Percentiles rank a stretch among this genome's conserved stretches.
Evolutionary conservation across 148 eudicot genomes (phyloP).

Genomic region (Euryodendron excelsum): DNA sequence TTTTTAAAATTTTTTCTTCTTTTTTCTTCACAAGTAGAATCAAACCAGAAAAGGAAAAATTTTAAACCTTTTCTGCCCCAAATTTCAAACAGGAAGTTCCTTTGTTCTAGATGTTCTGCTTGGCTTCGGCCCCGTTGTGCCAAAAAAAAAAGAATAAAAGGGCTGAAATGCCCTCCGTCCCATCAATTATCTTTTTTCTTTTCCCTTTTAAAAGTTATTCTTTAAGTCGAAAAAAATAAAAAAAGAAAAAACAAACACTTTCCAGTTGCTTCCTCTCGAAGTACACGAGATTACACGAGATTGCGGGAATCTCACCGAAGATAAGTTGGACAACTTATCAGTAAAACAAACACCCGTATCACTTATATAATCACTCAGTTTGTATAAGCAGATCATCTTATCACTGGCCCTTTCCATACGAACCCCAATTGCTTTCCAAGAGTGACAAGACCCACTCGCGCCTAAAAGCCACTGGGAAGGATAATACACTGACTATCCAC

Average conservation of each 20-base stretch:
- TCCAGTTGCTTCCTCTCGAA: background rate
- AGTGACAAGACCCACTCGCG: background rate
- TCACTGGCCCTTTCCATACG: background rate
- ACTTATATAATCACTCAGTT: background rate
- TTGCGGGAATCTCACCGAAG: background rate
- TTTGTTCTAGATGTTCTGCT: too few relatives aligned
- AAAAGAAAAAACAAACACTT: background rate
- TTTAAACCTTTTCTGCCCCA: too few relatives aligned
- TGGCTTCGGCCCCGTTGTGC: too few relatives aligned
- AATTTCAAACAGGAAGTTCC: too few relatives aligned
- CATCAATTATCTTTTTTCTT: too few relatives aligned
- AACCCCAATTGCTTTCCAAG: background rate
- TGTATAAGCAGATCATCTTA: background rate
- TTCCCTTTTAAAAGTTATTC: too few relatives aligned
- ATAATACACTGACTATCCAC: background rate
- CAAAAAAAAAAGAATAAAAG: too few relatives aligned
- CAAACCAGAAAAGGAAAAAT: too few relatives aligned
- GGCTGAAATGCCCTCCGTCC: too few relatives aligned
- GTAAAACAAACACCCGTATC: background rate
- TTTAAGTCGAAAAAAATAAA: too few relatives aligned
- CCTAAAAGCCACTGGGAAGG: background rate
- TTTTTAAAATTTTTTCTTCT: too few relatives aligned
- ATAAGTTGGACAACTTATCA: background rate
- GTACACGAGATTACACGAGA: background rate
- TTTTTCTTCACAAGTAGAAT: too few relatives aligned